Evolutionary conservation across 331 rosid species (phyloP).

Genomic region (Pyracantha coccinea): DNA sequence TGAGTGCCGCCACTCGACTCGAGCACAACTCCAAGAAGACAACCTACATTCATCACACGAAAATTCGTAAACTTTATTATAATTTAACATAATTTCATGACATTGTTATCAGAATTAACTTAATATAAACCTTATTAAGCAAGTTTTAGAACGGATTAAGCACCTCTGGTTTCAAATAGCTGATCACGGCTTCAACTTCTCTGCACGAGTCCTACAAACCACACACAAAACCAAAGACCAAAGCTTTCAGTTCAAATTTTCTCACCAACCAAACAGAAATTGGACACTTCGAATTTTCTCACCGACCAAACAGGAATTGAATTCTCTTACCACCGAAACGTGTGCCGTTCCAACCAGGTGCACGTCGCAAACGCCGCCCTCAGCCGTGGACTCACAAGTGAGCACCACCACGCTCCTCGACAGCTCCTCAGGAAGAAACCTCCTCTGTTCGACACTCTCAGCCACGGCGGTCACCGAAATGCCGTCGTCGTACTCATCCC

Average conservation of each 20-base stretch:
- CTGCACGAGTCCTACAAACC: constrained; percentile 78
- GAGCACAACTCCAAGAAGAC: constrained; percentile 90
- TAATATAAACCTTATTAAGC: not conserved
- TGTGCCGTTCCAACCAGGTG: constrained; percentile 87
- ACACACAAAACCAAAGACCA: constrained; percentile 10
- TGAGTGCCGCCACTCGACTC: constrained; percentile 63
- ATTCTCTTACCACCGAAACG: constrained; percentile 58
- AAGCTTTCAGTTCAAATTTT: not conserved
- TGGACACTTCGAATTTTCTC: not conserved
- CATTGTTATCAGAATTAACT: not conserved
- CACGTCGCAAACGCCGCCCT: constrained; percentile 65
- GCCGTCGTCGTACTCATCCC: constrained; percentile 7
- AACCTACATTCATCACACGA: constrained; percentile 37
- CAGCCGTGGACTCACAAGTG: constrained; percentile 64
- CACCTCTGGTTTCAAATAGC: constrained; percentile 81
- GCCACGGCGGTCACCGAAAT: constrained; percentile 12
- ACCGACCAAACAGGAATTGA: not conserved
- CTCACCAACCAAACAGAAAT: not conserved
- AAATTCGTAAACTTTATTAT: not conserved
- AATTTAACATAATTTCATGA: constrained; percentile 5
- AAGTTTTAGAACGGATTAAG: constrained; percentile 10
- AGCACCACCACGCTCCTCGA: constrained; percentile 52
- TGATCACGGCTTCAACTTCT: constrained; percentile 77
- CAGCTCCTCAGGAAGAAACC: constrained; percentile 59
- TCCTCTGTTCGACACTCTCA: constrained; percentile 19